A percentile compares a stretch with the other conserved stretches of the same genome.
Conservation (phyloP, 2,329 filamentous ascomycete genomes). For the Xylariaceae sp. region DNA sequence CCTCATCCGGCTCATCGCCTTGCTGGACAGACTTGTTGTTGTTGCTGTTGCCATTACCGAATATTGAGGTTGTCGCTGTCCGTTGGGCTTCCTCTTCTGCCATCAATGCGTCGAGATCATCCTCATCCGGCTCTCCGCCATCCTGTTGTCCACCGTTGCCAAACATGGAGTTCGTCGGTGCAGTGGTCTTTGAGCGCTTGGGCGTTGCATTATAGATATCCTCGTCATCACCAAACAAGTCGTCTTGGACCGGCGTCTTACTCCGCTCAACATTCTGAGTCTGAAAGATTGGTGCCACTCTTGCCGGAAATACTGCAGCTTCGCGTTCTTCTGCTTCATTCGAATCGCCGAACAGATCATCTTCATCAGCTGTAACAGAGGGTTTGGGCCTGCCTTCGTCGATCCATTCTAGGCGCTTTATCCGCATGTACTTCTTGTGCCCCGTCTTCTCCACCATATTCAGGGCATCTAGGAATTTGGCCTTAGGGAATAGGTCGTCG, state of each 20-base stretch:
- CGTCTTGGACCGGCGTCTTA: constrained; percentile 29
- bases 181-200: constrained; percentile 14
- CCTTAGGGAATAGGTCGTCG: constrained; percentile 91
- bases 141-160: constrained; percentile 13
- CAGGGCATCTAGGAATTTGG: constrained; percentile 86
- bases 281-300: constrained; percentile 36
- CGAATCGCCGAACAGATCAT: constrained; percentile 23
- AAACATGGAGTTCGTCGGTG: constrained; percentile 15
- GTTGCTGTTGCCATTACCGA: constrained; percentile 11
- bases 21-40: constrained; percentile 1
- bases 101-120: constrained; percentile 49
- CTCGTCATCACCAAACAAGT: constrained; percentile 41
- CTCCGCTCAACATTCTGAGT: constrained; percentile 29
- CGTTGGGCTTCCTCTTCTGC: constrained; percentile 39
- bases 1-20: constrained; percentile 26
- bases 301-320: constrained; percentile 26
- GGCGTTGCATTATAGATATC: constrained; percentile 56
- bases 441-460: constrained; percentile 90
- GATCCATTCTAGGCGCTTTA: constrained; percentile 77
- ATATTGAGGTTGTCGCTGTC: constrained; percentile 12
- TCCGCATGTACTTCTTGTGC: constrained; percentile 74
- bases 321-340: constrained; percentile 22
- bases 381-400: constrained; percentile 62
- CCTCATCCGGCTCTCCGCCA: constrained; percentile 29
- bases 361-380: constrained; percentile 25